Percentiles rank a stretch among this genome's conserved stretches.
phyloP scores from a whole-genome alignment of 2,329 filamentous ascomycete species.

The Tolypocladium album region DNA sequence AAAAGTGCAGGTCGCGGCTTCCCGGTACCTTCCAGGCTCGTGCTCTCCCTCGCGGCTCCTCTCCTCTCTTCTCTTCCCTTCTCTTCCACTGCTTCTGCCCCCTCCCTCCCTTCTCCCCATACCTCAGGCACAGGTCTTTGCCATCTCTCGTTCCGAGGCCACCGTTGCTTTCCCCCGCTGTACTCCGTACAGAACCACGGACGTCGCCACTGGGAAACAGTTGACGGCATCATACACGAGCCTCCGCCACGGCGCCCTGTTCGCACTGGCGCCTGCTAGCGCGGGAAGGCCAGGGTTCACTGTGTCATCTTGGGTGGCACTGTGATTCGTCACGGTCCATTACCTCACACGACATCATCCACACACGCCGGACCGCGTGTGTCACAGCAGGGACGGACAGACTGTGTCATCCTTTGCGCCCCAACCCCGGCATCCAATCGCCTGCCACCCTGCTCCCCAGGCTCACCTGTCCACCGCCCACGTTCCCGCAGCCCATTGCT shows the following conservation, averaged over 20 bases:
- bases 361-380: constrained; percentile 1
- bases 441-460: not conserved
- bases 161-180: no score
- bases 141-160: not conserved
- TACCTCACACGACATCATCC: not conserved
- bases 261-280: not conserved
- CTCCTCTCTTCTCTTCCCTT: not conserved
- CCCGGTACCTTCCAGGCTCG: not conserved
- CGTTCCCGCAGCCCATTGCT: constrained; percentile 2
- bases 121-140: no score
- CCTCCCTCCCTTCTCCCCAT: not conserved
- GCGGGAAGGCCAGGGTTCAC: not conserved
- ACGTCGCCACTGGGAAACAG: not conserved
- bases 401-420: constrained; percentile 6
- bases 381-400: constrained; percentile 4
- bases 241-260: not conserved
- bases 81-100: not conserved
- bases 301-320: not conserved
- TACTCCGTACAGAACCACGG: not conserved
- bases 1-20: not conserved
- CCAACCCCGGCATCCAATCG: constrained; percentile 3
- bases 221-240: not conserved
- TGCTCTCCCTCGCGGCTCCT: not conserved
- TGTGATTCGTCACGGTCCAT: not conserved
- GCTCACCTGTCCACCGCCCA: constrained; percentile 2